Base-by-base conservation (phyloP, 805 yeast species). In the Candida hungchunana region DNA sequence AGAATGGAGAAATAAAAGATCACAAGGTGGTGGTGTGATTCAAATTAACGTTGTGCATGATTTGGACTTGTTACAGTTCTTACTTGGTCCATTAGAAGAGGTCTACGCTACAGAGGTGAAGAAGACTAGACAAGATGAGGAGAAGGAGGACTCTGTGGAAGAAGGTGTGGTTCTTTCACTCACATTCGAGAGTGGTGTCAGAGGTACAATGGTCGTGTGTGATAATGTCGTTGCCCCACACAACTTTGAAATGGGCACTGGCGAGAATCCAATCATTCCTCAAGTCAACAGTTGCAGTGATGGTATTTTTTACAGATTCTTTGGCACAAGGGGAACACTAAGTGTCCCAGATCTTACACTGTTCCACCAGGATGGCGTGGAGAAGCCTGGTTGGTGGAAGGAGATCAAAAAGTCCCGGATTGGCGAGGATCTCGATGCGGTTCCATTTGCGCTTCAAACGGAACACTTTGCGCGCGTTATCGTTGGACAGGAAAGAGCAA, bases 201-300 rank as follows among this genome's bases (percentile, higher is more conserved):
- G 42, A 18, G 50, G 50, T 4, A 34, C 42, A 7, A 29, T 46
- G 25, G 40, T 46, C 12, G 43, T 44, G 2, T 43, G 47, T 24
- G 50, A 46, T 29, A 46, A 46, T 21, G 47, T 43, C 16, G 30
- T 46, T 8, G 35, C 50, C 4, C 46, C 50, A 13, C 36, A 41
- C 14, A 46, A 46, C 39, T 46, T 46, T 32, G 50, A 46, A 28
- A 46, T 46, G 47, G 50, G 50, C 7, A 46, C 50, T 2, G 50
- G 50, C 26, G 50, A 46, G 28, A 46, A 46, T 21, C 50, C 50
- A 20, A 20, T 46, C 28, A 46, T 46, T 18, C 42, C 39, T n/a
- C 24, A 40, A 17, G 44, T 34, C 14, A 1, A 12, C 2, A 20
- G 31, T 1, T 31, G 38, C 4, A 23, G 33, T 4, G 50, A 46